Evolutionary conservation across 345 rosid genomes (phyloP), one percentile per base, ranked within the genome.

Genomic region (Camelina hispida): DNA sequence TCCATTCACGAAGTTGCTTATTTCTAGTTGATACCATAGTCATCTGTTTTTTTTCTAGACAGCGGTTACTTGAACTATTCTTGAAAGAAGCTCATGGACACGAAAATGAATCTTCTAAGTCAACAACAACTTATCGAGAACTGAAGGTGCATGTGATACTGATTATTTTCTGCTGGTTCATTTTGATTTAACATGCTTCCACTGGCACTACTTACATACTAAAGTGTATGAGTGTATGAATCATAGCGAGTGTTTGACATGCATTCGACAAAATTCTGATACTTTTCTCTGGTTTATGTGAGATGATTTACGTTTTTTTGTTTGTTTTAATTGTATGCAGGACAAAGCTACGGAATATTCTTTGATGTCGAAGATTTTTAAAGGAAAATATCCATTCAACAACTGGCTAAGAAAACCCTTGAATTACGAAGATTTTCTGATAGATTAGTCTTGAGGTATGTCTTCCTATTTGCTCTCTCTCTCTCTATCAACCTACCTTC

Each of bases 131-230:
- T 51, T 90, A 92, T 74, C 87, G 85, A 75, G 96, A 87, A 56
- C 83, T 86, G 83, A 92, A 95, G 98, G 98, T 94, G 18, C 4
- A 60, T 69, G 71, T 63, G 62, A 60, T 69, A 62, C 71, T 71
- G 55, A 43, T 58, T 79, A 38, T 69, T 74, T 65, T 56, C 18
- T 50, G 78, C 22, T 52, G 18, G 32, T 47, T 53, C 53, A 58
- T 72, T 46, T 35, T 47, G 68, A 42, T 40, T 51, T 53, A 18
- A 53, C 28, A 23, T 79, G 42, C 69, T 68, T 68, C n/a, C 51
- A 55, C 42, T 52, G 17, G 30, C 60, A 48, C 16, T 38, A 30
- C 3, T 65, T 40, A 55, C 37, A 44, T 56, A 37, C 32, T 56
- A 8, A 20, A 43, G 22, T 70, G 16, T 58, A 66, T 61, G 55